Percentiles rank a stretch among this genome's conserved stretches.
These are phyloP conservation scores for Acanthamoeba rhysodes DNA, from an alignment of 208 protist species.

Conservation along the genomic window DNA sequence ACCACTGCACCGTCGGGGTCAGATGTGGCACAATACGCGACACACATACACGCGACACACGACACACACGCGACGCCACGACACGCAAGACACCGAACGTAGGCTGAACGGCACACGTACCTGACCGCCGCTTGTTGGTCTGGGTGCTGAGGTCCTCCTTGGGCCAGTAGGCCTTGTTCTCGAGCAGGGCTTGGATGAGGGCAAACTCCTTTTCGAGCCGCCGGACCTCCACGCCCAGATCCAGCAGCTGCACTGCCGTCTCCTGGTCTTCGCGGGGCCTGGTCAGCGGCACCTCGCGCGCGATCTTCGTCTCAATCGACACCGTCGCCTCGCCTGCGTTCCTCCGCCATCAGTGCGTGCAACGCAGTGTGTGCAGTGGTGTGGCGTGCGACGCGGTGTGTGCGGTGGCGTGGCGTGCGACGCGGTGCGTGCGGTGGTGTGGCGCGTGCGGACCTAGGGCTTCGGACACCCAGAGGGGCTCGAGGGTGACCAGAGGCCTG, in stretches of 20 bases:
- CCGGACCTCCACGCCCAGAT: background rate
- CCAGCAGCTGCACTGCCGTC: background rate
- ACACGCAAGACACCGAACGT: no score
- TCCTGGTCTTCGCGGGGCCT: constrained; percentile 1
- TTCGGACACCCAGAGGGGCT: constrained; percentile 30
- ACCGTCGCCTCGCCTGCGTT: constrained; percentile 50
- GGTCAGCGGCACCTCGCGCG: constrained; percentile 14
- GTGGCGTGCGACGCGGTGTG: background rate
- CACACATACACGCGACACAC: no score
- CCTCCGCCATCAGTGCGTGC: background rate
- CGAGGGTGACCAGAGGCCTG: constrained; percentile 12
- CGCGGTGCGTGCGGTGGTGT: no score
- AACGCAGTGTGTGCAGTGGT: background rate
- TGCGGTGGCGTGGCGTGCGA: background rate
- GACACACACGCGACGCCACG: no score
- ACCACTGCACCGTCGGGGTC: background rate
- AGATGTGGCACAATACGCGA: no score
- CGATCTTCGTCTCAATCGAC: constrained; percentile 33
- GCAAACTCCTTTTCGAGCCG: constrained; percentile 24
- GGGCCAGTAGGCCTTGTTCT: constrained; percentile 49
- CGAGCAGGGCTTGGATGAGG: background rate
- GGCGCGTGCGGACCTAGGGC: background rate
- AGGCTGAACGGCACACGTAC: no score
- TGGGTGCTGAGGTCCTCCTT: background rate
- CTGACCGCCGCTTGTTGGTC: background rate